Percentiles rank a stretch among this genome's conserved stretches.
These are phyloP conservation scores for Blastomyces emzantsi DNA, from an alignment of 2,329 filamentous ascomycete species.

Conservation along the genomic window DNA sequence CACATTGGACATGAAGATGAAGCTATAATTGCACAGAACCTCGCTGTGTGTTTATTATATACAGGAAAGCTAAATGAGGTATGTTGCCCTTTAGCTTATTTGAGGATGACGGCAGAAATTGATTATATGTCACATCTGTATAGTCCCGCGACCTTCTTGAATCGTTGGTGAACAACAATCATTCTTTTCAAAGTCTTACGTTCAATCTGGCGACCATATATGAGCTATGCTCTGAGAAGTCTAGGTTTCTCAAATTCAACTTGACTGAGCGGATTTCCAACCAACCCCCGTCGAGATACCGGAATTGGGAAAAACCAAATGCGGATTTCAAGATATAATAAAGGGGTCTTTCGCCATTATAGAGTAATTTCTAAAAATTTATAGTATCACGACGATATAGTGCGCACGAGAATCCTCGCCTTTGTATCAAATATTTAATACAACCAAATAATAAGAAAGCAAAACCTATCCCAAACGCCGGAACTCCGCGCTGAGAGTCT, in stretches of 20 bases:
- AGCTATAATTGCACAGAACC: slow-evolving; percentile 70
- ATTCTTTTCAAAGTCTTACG: slow-evolving; percentile 67
- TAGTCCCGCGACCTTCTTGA: slow-evolving; percentile 61
- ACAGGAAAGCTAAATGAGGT: slow-evolving; percentile 66
- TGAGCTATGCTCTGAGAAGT: slow-evolving; percentile 76
- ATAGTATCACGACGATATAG: not conserved
- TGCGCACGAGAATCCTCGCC: not conserved
- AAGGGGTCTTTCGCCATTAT: slow-evolving; percentile 12
- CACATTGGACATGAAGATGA: slow-evolving; percentile 41
- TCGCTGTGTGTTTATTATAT: slow-evolving; percentile 77
- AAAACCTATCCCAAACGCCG: not conserved
- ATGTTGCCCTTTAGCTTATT: slow-evolving; percentile 19
- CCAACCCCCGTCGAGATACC: slow-evolving; percentile 44
- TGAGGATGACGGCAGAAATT: not conserved
- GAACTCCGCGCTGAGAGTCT: slow-evolving; percentile 1
- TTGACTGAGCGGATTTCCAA: slow-evolving; percentile 62
- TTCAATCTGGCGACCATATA: slow-evolving; percentile 91
- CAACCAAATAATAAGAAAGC: not conserved
- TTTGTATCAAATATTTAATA: not conserved
- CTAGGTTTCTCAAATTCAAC: slow-evolving; percentile 58
- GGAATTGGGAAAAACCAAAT: slow-evolving; percentile 62
- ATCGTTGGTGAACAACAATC: slow-evolving; percentile 51
- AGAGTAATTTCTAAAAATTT: not conserved
- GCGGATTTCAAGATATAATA: slow-evolving; percentile 69
- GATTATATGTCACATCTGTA: slow-evolving; percentile 3